Conservation (phyloP, 306 rosid species). For the Glycine soja region DNA sequence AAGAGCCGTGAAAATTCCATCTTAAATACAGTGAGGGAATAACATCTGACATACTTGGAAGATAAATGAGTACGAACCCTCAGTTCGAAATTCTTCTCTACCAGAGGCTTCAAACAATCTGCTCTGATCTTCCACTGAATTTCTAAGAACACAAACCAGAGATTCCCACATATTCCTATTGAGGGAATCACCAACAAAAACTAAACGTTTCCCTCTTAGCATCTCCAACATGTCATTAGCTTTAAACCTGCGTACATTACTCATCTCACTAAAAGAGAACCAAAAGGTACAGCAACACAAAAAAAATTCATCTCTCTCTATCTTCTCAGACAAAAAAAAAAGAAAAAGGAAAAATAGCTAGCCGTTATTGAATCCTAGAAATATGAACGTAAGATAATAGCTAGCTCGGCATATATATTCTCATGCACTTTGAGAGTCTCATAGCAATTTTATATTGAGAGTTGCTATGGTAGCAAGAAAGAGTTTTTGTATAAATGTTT, state of each 20-base stretch:
- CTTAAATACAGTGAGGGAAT: conserved; percentile 24
- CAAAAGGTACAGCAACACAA: conserved; percentile 26
- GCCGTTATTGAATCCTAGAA: not conserved
- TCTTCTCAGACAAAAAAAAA: not conserved
- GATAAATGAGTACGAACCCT: conserved; percentile 80
- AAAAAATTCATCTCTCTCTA: not conserved
- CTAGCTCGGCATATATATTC: not conserved
- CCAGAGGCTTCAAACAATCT: conserved; percentile 81
- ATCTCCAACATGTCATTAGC: conserved; percentile 68
- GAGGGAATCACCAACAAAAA: conserved; percentile 86
- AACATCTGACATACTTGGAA: conserved; percentile 62
- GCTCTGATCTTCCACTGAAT: conserved; percentile 65
- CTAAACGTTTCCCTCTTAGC: conserved; percentile 77
- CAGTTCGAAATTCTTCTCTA: conserved; percentile 71
- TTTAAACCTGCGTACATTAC: conserved; percentile 65
- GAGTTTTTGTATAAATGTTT: not conserved
- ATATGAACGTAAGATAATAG: not conserved
- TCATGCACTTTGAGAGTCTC: not conserved
- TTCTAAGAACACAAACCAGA: conserved; percentile 74
- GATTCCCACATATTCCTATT: conserved; percentile 98
- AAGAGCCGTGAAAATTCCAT: conserved; percentile 15
- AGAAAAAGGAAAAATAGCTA: not conserved
- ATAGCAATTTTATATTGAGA: not conserved
- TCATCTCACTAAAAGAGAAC: conserved; percentile 14
- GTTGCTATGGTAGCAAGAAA: not conserved